Conservation (phyloP, 352 stramenopile species). For the Pythium aphanidermatum region DNA sequence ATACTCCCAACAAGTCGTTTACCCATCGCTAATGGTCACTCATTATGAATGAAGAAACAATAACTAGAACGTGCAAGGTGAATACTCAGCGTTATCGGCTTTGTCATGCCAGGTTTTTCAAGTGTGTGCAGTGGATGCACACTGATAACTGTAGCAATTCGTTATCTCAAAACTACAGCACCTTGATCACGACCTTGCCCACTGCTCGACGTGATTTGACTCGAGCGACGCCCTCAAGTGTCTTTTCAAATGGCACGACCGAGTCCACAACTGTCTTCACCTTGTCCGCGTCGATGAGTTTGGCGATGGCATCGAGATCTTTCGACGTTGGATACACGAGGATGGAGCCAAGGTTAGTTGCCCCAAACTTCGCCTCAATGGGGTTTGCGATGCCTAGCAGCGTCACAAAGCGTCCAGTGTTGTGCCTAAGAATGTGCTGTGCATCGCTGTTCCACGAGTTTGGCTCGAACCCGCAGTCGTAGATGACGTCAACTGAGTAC, state of each 20-base stretch:
- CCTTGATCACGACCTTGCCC: conserved; percentile 24
- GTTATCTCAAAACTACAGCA: conserved; percentile 8
- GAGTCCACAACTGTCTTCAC: conserved; percentile 32
- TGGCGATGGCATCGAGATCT: conserved; percentile 30
- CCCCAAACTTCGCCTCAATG: conserved; percentile 52
- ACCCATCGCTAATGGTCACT: no score
- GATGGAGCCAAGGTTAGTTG: conserved; percentile 17
- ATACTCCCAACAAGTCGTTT: no score
- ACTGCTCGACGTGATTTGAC: conserved; percentile 38
- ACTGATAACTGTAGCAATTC: no score
- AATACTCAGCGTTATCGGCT: neutral
- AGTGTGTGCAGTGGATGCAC: no score
- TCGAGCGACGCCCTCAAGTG: conserved; percentile 33
- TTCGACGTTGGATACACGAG: conserved; percentile 13
- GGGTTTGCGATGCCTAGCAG: conserved; percentile 26
- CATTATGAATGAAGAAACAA: no score
- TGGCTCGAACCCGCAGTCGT: conserved; percentile 23
- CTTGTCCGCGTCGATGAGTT: conserved; percentile 35
- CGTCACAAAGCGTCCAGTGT: conserved; percentile 31
- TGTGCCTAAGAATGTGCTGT: conserved; percentile 30
- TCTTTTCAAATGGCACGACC: conserved; percentile 42
- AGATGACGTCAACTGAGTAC: conserved; percentile 22
- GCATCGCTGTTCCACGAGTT: conserved; percentile 29
- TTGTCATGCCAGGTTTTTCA: no score
- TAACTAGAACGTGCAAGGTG: neutral